Base-by-base conservation (phyloP, 1,139 yeast species). In the Kazachstania sp. region DNA sequence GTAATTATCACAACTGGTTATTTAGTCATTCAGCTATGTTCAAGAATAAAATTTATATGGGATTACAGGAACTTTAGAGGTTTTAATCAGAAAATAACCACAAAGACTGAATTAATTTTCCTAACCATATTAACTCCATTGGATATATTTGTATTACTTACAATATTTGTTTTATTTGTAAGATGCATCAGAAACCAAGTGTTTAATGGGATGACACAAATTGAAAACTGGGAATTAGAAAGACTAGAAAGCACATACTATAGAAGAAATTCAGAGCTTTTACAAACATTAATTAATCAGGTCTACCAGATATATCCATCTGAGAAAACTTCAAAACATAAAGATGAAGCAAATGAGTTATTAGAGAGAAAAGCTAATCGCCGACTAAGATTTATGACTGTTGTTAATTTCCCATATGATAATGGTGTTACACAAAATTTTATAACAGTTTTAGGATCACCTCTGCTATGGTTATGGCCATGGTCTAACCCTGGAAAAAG, bases 221-320 rank as follows among this genome's bases (percentile, higher is more conserved):
- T 92, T 49, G 98, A 92, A 65, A 71, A 76, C 2, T 92, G 98
- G 98, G 97, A 92, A 58, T 68, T 74, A 68, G 97, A 92, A 54
- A 73, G 97, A 51, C 70, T 87, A 2, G 87, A 80, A 48, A 72
- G 80, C 26, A 43, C 60, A 26, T 60, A 51, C 37, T 45, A 59
- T 34, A 51, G 53, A 12, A 51, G 49, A 41, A 16, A 37, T 29
- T 36, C 41, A 2, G 31, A 37, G 13, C 45, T 65, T 19, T 19
- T 62, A 13, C 60, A 61, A 5, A 50, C 52, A 44, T 45, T 65
- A 9, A 42, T 65, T 3, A 51, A 50, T 19, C 57, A 54, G 37
- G 43, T 59, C 11, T 52, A 52, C 53, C 52, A 47, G 15, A 28
- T 51, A 2, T 54, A 45, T 43, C 63, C 63, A 2, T 51, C 51